Evolutionary conservation across 192 early-diverging fungal species (phyloP).

Genomic region (Backusella tuberculispora): DNA sequence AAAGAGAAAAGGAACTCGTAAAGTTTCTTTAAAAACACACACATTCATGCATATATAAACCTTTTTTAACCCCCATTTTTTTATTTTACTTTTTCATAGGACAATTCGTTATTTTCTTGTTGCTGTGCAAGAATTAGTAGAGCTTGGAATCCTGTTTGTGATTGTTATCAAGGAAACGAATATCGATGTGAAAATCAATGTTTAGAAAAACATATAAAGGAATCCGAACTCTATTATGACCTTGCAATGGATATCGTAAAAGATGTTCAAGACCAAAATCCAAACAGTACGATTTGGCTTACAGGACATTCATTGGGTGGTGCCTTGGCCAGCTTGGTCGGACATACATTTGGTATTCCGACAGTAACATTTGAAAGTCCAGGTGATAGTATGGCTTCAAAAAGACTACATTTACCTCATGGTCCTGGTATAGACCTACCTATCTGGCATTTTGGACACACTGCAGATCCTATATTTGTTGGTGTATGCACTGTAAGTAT

Average conservation of each 20-base stretch:
- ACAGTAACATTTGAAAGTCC: constrained; percentile 85
- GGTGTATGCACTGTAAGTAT: constrained; percentile 69
- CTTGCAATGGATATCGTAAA: constrained; percentile 64
- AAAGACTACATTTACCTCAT: constrained; percentile 74
- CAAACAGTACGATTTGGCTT: constrained; percentile 73
- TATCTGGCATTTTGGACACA: constrained; percentile 91
- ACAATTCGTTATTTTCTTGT: constrained; percentile 95
- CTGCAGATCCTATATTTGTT: constrained; percentile 88
- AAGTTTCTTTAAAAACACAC: too few relatives aligned
- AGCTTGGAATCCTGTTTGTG: constrained; percentile 86
- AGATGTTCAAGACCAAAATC: constrained; percentile 68
- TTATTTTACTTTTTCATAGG: constrained; percentile 42
- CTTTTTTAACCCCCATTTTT: not conserved
- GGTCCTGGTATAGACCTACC: constrained; percentile 60
- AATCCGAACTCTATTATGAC: constrained; percentile 63
- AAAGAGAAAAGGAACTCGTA: too few relatives aligned
- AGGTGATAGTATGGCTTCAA: constrained; percentile 79
- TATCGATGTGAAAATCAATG: constrained; percentile 65
- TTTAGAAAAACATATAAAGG: constrained; percentile 56
- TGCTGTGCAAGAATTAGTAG: constrained; percentile 92
- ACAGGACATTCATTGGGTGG: constrained; percentile 86
- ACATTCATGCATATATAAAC: not conserved
- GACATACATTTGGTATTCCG: constrained; percentile 82
- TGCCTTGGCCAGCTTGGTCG: constrained; percentile 74
- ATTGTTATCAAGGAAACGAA: constrained; percentile 66